Conservation (phyloP, 2,329 filamentous ascomycete species). For the Phialophora expanda region DNA sequence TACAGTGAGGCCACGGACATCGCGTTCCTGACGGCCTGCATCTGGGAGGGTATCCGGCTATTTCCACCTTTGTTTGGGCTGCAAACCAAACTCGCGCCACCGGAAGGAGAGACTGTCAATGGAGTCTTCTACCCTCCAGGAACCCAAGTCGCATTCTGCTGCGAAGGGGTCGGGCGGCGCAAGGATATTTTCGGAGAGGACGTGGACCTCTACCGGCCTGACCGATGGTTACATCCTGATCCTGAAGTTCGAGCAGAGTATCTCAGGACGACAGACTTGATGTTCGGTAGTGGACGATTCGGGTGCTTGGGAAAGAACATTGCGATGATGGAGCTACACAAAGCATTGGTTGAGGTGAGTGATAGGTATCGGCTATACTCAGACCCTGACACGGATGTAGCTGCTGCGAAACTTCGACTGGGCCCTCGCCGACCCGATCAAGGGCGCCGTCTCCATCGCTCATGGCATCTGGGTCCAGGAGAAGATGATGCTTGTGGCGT, state of each 20-base stretch:
- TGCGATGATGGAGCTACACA: conserved; percentile 26
- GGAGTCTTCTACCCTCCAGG: conserved; percentile 53
- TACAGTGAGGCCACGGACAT: conserved; percentile 19
- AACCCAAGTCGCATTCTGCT: conserved; percentile 54
- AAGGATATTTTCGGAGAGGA: conserved; percentile 55
- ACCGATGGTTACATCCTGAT: conserved; percentile 37
- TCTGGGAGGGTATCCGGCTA: conserved; percentile 57
- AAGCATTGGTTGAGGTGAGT: conserved; percentile 15
- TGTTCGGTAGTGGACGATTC: conserved; percentile 22
- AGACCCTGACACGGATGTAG: conserved; percentile 11
- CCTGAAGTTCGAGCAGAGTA: neutral
- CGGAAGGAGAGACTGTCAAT: conserved; percentile 45
- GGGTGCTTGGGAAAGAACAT: conserved; percentile 28
- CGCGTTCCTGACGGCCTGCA: conserved; percentile 57
- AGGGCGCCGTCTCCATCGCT: neutral
- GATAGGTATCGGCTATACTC: too few relatives aligned
- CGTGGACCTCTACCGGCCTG: conserved; percentile 44
- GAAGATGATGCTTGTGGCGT: too few relatives aligned
- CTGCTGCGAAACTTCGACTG: conserved; percentile 24
- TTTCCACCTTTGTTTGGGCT: conserved; percentile 52
- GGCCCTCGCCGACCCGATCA: conserved; percentile 20
- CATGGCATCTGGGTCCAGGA: conserved; percentile 13
- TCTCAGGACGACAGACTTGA: conserved; percentile 18
- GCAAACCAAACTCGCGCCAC: conserved; percentile 36
- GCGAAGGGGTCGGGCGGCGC: conserved; percentile 73